Percentiles rank a stretch among this genome's conserved stretches.
Conservation (phyloP, 2,329 filamentous ascomycete genomes). For the Epichloe glyceriae region DNA sequence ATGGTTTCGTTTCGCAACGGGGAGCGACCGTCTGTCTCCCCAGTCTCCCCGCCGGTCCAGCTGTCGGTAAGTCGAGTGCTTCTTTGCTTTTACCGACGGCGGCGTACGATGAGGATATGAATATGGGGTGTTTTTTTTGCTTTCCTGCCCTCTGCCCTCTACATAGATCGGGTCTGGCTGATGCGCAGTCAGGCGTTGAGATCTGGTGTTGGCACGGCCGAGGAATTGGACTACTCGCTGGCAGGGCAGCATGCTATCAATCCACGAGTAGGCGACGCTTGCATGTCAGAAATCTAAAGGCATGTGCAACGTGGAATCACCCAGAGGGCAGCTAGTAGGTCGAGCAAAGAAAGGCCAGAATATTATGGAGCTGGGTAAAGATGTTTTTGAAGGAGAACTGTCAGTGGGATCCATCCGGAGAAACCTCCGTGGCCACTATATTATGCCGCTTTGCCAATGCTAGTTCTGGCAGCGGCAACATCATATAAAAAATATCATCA, state of each 20-base stretch:
- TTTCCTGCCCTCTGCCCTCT: not conserved
- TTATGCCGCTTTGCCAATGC: not conserved
- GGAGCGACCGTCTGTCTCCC: not conserved
- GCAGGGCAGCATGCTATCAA: not conserved
- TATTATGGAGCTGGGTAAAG: not conserved
- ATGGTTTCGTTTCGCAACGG: not conserved
- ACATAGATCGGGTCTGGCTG: too few species aligned
- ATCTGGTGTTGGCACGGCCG: not conserved
- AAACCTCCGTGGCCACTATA: not conserved
- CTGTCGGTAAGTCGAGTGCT: not conserved
- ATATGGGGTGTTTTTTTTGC: not conserved
- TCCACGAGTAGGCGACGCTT: not conserved
- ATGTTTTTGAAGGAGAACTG: not conserved
- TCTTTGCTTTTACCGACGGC: not conserved
- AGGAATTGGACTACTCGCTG: not conserved
- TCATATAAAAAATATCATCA: too few species aligned
- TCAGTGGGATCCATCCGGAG: not conserved
- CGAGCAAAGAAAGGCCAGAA: too few species aligned
- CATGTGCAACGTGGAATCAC: too few species aligned
- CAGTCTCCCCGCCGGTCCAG: not conserved
- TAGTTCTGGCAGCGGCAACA: too few species aligned
- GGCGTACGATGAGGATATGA: not conserved
- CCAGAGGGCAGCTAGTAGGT: too few species aligned
- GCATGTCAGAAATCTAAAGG: not conserved
- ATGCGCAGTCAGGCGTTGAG: too few species aligned